Conservation (phyloP, 345 rosid species). For the Eucalyptus pumila region DNA sequence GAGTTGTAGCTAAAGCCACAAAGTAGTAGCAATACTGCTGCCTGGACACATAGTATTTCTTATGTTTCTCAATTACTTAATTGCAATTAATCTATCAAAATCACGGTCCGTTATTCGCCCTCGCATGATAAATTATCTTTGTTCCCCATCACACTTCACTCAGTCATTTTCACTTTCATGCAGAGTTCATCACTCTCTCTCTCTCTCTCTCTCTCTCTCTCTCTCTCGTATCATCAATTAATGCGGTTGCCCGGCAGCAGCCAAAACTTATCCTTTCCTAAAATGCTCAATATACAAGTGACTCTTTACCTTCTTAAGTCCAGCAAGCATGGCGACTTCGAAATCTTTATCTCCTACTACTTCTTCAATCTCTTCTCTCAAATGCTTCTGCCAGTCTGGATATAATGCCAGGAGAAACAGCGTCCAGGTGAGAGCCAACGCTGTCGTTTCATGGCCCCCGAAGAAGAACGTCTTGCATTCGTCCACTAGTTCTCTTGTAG, state of each 20-base stretch:
- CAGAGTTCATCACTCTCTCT: neutral
- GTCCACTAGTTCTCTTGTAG: slow-evolving; percentile 55
- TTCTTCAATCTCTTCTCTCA: slow-evolving; percentile 66
- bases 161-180: too few species aligned
- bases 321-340: slow-evolving; percentile 49
- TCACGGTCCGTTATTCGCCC: neutral
- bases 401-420: slow-evolving; percentile 62
- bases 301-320: slow-evolving; percentile 64
- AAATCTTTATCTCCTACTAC: slow-evolving; percentile 45
- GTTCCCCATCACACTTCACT: neutral
- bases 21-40: neutral
- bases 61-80: neutral
- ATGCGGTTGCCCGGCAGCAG: neutral
- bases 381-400: slow-evolving; percentile 62
- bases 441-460: slow-evolving; percentile 89
- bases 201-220: too few species aligned
- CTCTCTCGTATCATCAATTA: neutral
- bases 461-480: slow-evolving; percentile 97
- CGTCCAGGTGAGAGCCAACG: slow-evolving; percentile 79
- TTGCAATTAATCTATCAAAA: neutral
- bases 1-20: neutral
- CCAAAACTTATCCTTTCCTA: neutral
- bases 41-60: neutral
- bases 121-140: neutral
- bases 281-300: neutral